Conservation (phyloP, 257 asterid species). For the Anisodus tanguticus region DNA sequence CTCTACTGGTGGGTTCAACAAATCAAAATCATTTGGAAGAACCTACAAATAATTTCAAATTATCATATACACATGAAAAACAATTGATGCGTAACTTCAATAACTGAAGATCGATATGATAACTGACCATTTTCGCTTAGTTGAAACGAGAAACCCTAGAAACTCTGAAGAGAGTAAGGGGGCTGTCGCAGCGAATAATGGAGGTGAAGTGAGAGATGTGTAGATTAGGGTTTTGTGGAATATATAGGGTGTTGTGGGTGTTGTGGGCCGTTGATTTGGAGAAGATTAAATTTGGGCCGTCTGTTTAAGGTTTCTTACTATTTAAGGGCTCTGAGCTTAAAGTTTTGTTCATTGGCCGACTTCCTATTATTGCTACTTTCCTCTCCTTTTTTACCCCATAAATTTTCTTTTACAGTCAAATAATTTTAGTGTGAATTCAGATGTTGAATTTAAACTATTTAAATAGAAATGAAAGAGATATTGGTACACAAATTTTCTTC, state of each 20-base stretch:
- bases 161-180: background rate
- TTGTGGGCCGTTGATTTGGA: background rate
- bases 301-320: background rate
- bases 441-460: too few species aligned
- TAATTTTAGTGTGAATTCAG: too few species aligned
- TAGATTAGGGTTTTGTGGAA: background rate
- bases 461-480: too few species aligned
- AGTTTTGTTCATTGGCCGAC: background rate
- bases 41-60: conserved; percentile 35
- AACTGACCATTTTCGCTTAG: background rate
- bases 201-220: background rate
- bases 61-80: background rate
- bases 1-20: conserved; percentile 74
- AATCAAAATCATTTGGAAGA: conserved; percentile 57
- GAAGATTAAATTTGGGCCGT: background rate
- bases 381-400: background rate
- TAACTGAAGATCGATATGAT: background rate
- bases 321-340: background rate
- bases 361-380: background rate
- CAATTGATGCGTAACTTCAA: too few species aligned
- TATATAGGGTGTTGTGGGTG: background rate
- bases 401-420: too few species aligned
- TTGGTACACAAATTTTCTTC: too few species aligned
- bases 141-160: background rate
- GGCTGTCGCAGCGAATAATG: background rate